Evolutionary conservation across 164 flowering plant species (phyloP), one percentile per base, ranked within the genome.

Genomic region (Stephania cephalantha): DNA sequence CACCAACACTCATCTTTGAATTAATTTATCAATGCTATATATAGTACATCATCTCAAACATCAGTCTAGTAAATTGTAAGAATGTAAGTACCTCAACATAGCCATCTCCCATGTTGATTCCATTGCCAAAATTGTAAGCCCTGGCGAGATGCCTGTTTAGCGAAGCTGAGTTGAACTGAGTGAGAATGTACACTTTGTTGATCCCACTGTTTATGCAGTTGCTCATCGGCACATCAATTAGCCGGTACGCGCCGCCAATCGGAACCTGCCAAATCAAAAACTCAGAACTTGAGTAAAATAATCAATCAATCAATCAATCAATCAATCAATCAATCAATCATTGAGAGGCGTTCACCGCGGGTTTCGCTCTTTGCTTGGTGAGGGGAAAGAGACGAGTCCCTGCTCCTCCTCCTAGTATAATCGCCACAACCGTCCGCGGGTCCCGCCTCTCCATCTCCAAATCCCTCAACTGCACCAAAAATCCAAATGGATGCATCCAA

Each of bases 211-310:
- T 95, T 75, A 95, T 95, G 87, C 99, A 95, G 87, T 90, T 95
- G 86, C 99, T 95, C 99, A 95, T 95, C 7, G 99, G 99, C 75
- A 95, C 97, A 82, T 95, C 99, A 65, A 95, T 90, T 70, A 95
- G 86, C 84, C 99, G 84, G 79, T 95, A 95, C 69, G 96, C 88
- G 20, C 99, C 99, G 78, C 95, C 97, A 53, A 93, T 93, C 4
- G 99, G 99, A 1, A 95, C 99, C 97, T 95, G 78, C 5, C 46
- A 35, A 22, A 73, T 42, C 30, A 30, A 71, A 1, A 42, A 35
- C 35, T 30, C 20, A 17, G 13, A 22, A 7, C 44, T 68, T 58
- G 64, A 4, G 25, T 25, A 25, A 25, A 25, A 25, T 25, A 58
- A 58, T 35, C 20, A 58, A 58, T 18, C 1, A 58, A 58, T 58